These are phyloP conservation scores for Linum trigynum DNA, from an alignment of 345 rosid species.

Conservation along the genomic window DNA sequence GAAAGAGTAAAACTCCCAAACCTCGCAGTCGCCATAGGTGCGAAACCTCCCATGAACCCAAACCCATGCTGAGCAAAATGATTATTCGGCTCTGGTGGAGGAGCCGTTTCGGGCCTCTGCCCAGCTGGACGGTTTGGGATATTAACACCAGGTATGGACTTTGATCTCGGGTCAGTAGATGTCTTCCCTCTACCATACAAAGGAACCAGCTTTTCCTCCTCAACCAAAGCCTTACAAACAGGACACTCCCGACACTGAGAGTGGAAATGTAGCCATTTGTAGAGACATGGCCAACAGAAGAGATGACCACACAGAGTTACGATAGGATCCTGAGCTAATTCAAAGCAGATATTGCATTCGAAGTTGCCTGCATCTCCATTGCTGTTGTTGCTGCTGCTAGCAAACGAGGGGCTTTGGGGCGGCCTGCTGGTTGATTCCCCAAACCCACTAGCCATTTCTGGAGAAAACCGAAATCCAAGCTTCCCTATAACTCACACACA, in stretches of 20 bases:
- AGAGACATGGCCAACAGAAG: conserved; percentile 98
- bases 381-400: conserved; percentile 44
- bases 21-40: conserved; percentile 62
- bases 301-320: conserved; percentile 97
- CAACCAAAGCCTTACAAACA: conserved; percentile 78
- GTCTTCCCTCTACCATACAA: conserved; percentile 92
- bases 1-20: conserved; percentile 78
- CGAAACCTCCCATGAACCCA: conserved; percentile 81
- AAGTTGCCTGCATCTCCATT: conserved; percentile 64
- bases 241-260: conserved; percentile 77
- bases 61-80: conserved; percentile 61
- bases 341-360: conserved; percentile 98
- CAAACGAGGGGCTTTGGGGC: conserved; percentile 53
- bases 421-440: conserved; percentile 56
- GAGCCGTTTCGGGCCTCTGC: conserved; percentile 96
- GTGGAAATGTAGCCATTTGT: conserved; percentile 91
- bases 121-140: conserved; percentile 93
- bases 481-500: conserved; percentile 16
- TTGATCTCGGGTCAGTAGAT: conserved; percentile 75
- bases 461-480: conserved; percentile 15
- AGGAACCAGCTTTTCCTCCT: conserved; percentile 90
- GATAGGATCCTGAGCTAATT: conserved; percentile 96
- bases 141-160: conserved; percentile 63
- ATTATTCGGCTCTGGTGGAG: conserved; percentile 57
- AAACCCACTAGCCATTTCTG: conserved; percentile 49